Evolutionary conservation across 768 basidiomycete genomes (phyloP).

Genomic region (Paxillus involutus): DNA sequence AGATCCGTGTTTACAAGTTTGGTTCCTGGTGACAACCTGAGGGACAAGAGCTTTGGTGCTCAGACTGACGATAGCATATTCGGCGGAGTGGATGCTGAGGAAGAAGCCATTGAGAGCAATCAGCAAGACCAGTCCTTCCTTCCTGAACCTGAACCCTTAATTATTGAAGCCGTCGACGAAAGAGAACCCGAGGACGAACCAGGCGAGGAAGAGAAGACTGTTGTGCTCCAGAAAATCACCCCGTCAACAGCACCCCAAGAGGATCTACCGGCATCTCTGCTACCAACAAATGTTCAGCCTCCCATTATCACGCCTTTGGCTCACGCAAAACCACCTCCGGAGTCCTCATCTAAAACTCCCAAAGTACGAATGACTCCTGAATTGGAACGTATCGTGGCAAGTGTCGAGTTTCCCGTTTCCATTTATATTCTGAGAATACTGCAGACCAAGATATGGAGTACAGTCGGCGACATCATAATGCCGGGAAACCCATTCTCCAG

Average conservation of each 20-base stretch:
- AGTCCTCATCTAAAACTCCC: slow-evolving; percentile 21
- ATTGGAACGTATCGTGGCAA: slow-evolving; percentile 63
- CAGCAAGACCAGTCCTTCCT: slow-evolving; percentile 13
- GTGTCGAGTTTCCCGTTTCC: slow-evolving; percentile 19
- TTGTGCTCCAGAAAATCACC: slow-evolving; percentile 28
- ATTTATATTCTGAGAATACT: background rate
- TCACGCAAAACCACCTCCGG: slow-evolving; percentile 5
- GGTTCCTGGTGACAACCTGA: slow-evolving; percentile 8
- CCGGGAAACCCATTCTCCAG: slow-evolving; percentile 45
- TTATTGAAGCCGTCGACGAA: background rate
- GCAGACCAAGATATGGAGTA: slow-evolving; percentile 69
- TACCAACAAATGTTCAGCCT: slow-evolving; percentile 2
- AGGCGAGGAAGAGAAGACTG: slow-evolving; percentile 31
- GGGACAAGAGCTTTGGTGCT: slow-evolving; percentile 3
- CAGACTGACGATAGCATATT: slow-evolving; percentile 8
- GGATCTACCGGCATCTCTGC: background rate
- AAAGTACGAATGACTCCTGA: slow-evolving; percentile 59
- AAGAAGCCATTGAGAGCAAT: slow-evolving; percentile 3
- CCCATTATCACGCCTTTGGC: slow-evolving; percentile 4
- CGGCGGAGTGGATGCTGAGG: slow-evolving; percentile 2
- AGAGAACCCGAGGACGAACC: slow-evolving; percentile 11
- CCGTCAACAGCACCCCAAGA: background rate
- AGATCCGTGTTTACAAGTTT: slow-evolving; percentile 29
- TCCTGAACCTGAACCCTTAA: slow-evolving; percentile 4
- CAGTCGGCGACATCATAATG: slow-evolving; percentile 63